Evolutionary conservation across 495 filamentous ascomycete species (phyloP), one percentile per base, ranked within the genome.

Genomic region (Filosporella fistucella): DNA sequence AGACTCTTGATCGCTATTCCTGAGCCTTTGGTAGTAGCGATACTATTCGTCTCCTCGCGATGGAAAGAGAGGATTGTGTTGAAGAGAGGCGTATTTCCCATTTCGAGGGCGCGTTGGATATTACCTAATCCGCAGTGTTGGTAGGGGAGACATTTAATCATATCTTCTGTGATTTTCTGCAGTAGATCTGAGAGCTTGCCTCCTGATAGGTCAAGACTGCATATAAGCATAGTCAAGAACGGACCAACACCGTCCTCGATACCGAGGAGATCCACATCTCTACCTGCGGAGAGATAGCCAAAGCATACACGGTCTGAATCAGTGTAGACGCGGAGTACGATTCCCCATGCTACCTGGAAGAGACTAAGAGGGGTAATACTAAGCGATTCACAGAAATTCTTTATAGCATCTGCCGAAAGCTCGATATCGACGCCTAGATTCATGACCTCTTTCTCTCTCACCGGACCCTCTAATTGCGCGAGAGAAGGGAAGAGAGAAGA

Each of bases 221-320:
- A 46, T n/a, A 47, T 23, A 6, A 52, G 42, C 42, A 52, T 32
- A 29, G 38, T 52, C 10, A 46, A 21, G 22, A 52, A 34, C 26
- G 42, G 21, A 18, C 72, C 36, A 33, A 60, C 67, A 8, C 34
- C 36, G 0, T 46, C 36, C 28, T 62, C 66, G 0, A 52, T 54
- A 37, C 64, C 65, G 29, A n/a, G 8, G 10, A 58, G 26, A 3
- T 46, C 51, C 18, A 43, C 35, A 37, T 58, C 52, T 13, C 55
- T 22, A 4, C 55, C 55, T 22, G 55, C 55, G 0, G 36, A 16
- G 13, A 61, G 24, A 22, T 61, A 66, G 16, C 79, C 79, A 51
- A 84, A 85, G 49, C 72, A 76, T n/a, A 82, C 67, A 23, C 77
- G 70, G 35, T 79, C 68, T 3, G 68, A 72, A 1, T 62, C 64